A percentile compares a stretch with the other conserved stretches of the same genome.
phyloP scores from a whole-genome alignment of 176 grass and related monocot genomes.

The Raddia distichophylla region DNA sequence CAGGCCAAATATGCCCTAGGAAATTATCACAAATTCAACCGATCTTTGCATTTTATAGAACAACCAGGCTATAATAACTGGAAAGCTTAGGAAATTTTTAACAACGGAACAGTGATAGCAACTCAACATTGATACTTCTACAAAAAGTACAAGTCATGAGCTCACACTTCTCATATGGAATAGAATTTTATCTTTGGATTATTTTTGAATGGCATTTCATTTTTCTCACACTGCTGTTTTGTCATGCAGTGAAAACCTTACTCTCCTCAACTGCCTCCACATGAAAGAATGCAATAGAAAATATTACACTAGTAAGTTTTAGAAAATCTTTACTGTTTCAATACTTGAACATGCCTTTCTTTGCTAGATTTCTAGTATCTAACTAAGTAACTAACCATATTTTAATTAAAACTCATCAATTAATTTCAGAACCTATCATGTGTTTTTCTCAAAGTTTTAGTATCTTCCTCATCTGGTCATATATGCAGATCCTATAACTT shows the following conservation, averaged over 20 bases:
- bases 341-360: not conserved
- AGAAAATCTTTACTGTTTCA: not conserved
- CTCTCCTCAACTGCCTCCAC: constrained; percentile 43
- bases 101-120: not conserved
- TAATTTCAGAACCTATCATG: constrained; percentile 11
- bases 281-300: constrained; percentile 43
- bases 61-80: not conserved
- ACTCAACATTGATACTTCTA: not conserved
- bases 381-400: not conserved
- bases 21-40: not conserved
- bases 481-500: constrained; percentile 23
- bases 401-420: not conserved
- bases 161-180: not conserved
- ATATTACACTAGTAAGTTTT: constrained; percentile 38
- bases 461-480: constrained; percentile 5
- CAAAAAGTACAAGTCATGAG: not conserved
- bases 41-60: not conserved
- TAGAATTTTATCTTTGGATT: not conserved
- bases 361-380: not conserved
- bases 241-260: constrained; percentile 38
- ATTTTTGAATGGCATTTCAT: constrained; percentile 24
- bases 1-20: not conserved
- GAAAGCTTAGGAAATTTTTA: not conserved
- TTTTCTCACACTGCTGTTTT: constrained; percentile 6
- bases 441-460: not conserved